These are phyloP conservation scores for Macrotyloma uniflorum DNA, from an alignment of 306 rosid species.

Conservation along the genomic window DNA sequence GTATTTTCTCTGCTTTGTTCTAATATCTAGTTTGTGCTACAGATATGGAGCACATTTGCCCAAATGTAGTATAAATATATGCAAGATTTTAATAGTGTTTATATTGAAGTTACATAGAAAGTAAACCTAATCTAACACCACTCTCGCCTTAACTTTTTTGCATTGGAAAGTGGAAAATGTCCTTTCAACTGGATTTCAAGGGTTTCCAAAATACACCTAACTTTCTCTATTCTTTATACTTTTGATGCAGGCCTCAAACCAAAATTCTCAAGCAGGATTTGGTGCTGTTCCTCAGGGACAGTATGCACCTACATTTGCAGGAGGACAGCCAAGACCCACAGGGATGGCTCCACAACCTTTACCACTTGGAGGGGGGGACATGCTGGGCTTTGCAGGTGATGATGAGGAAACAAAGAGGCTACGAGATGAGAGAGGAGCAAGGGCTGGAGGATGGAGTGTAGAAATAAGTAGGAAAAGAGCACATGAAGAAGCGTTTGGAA, in stretches of 20 bases:
- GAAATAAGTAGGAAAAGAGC: slow-evolving; percentile 81
- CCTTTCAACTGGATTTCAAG: not conserved
- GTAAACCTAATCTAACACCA: too few species aligned
- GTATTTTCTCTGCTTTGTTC: slow-evolving; percentile 1
- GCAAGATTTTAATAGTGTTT: not conserved
- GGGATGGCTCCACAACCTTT: slow-evolving; percentile 81
- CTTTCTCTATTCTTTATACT: not conserved
- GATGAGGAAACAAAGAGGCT: slow-evolving; percentile 67
- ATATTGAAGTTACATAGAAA: too few species aligned
- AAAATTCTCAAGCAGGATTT: slow-evolving; percentile 65
- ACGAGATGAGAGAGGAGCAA: slow-evolving; percentile 71
- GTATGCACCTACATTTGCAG: slow-evolving; percentile 83
- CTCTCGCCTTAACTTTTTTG: too few species aligned
- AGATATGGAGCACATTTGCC: not conserved
- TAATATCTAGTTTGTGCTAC: slow-evolving; percentile 14
- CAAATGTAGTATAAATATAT: not conserved
- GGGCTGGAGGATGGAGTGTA: slow-evolving; percentile 88
- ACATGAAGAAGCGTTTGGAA: slow-evolving; percentile 89
- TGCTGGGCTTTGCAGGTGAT: slow-evolving; percentile 60
- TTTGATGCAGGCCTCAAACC: slow-evolving; percentile 55
- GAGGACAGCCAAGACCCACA: slow-evolving; percentile 87
- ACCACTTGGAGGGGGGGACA: slow-evolving; percentile 72
- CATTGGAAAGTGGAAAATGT: not conserved
- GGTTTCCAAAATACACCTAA: not conserved
- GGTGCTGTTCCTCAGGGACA: slow-evolving; percentile 70